phyloP scores from a whole-genome alignment of 441 rosid genomes.

The Pelargonium citronellum region DNA sequence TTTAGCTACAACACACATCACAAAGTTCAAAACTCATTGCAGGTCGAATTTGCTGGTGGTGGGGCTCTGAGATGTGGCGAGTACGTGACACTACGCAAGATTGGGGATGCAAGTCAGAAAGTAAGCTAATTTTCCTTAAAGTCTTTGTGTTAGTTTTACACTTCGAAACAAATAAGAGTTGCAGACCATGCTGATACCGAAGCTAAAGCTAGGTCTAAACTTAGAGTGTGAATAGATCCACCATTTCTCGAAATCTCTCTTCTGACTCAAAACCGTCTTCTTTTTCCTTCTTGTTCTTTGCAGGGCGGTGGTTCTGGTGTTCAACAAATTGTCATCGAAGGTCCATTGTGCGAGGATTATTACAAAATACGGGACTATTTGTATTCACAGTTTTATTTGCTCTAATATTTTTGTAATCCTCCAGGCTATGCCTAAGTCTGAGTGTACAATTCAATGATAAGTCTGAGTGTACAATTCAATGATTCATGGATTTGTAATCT shows the following conservation, averaged over 20 bases:
- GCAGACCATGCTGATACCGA: no score
- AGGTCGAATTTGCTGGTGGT: constrained; percentile 85
- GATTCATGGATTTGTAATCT: neutral
- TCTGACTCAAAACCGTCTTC: neutral
- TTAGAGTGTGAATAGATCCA: no score
- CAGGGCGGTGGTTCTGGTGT: constrained; percentile 66
- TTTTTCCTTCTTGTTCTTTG: neutral
- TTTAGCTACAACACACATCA: neutral
- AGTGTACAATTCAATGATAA: neutral
- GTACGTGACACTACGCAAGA: constrained; percentile 77
- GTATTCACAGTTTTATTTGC: constrained; percentile 84
- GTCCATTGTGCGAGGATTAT: constrained; percentile 88
- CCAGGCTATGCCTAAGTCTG: neutral
- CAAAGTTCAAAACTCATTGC: constrained; percentile 13
- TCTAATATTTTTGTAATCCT: constrained; percentile 21
- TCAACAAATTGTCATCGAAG: constrained; percentile 85
- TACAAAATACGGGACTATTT: constrained; percentile 78
- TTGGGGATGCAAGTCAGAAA: constrained; percentile 75
- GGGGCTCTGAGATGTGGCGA: constrained; percentile 91
- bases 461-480: no score
- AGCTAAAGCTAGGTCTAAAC: no score
- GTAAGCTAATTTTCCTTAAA: constrained; percentile 29
- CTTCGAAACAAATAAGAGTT: no score
- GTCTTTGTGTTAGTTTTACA: no score
- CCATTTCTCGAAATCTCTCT: no score